Evolutionary conservation across 2,329 filamentous ascomycete species (phyloP).

Genomic region (Pezicula carpinea): DNA sequence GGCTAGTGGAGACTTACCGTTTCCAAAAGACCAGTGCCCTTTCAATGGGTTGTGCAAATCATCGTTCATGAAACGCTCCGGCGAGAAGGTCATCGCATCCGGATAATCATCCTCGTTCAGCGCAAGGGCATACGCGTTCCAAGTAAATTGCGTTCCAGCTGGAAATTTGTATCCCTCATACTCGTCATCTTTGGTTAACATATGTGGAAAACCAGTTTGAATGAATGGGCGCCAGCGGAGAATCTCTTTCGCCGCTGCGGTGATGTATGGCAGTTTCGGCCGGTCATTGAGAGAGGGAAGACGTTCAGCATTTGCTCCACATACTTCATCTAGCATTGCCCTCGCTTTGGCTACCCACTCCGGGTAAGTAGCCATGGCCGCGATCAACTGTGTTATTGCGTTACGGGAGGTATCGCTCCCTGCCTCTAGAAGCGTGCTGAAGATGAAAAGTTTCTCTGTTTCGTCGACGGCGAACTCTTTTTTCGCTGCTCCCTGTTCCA

Average conservation of each 20-base stretch:
- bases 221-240: conserved; percentile 41
- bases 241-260: conserved; percentile 40
- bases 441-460: conserved; percentile 26
- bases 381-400: conserved; percentile 26
- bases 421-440: conserved; percentile 35
- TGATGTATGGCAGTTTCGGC: conserved; percentile 35
- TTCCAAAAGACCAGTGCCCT: conserved; percentile 31
- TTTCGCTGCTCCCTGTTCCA: conserved; percentile 23
- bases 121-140: conserved; percentile 36
- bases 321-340: conserved; percentile 38
- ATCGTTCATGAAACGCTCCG: conserved; percentile 42
- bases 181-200: conserved; percentile 36
- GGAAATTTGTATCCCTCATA: conserved; percentile 41
- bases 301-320: conserved; percentile 30
- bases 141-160: conserved; percentile 37
- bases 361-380: conserved; percentile 20
- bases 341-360: conserved; percentile 27
- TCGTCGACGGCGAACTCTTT: conserved; percentile 8
- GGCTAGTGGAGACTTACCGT: conserved; percentile 3
- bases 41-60: conserved; percentile 25
- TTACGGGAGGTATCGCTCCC: conserved; percentile 39
- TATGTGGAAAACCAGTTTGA: conserved; percentile 30
- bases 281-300: conserved; percentile 38
- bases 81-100: conserved; percentile 39
- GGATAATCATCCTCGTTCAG: conserved; percentile 41